Percentiles rank a stretch among this genome's conserved stretches.
Conservation (phyloP, 1,284 basidiomycete genomes). For the Melampsora larici-populina region DNA sequence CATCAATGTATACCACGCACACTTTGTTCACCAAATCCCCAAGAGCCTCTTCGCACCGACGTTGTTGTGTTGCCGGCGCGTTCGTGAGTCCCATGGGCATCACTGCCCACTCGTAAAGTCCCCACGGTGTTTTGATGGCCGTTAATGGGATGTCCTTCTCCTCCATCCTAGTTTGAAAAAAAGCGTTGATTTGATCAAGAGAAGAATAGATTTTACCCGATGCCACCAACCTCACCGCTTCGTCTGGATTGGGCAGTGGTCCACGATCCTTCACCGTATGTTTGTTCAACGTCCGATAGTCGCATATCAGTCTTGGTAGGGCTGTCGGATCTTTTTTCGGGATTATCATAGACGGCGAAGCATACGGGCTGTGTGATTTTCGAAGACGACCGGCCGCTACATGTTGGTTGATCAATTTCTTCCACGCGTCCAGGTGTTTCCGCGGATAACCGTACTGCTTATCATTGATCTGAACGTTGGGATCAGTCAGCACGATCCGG, state of each 20-base stretch:
- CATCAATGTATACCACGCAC: conserved; percentile 58
- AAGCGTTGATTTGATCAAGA: conserved; percentile 58
- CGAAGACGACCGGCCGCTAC: background rate
- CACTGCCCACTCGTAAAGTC: conserved; percentile 57
- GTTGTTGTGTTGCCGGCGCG: no score
- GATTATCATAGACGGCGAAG: background rate
- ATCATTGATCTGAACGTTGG: background rate
- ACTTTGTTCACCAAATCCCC: conserved; percentile 53
- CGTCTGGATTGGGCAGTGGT: conserved; percentile 39
- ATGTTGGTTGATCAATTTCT: background rate
- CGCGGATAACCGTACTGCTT: no score
- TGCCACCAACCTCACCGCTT: background rate
- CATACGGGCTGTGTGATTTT: background rate
- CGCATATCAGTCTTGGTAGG: background rate
- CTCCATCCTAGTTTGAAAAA: no score
- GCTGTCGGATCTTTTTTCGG: background rate
- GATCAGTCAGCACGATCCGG: background rate
- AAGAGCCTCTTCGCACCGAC: conserved; percentile 43
- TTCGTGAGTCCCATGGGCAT: conserved; percentile 57
- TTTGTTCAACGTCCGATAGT: conserved; percentile 43
- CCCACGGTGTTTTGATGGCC: conserved; percentile 55
- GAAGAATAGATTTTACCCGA: conserved; percentile 52
- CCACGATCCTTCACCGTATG: conserved; percentile 44
- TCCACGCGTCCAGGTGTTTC: background rate
- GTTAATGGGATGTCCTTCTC: conserved; percentile 54